Evolutionary conservation across 805 yeast species (phyloP).

Genomic region (Monosporozyma siamensis): DNA sequence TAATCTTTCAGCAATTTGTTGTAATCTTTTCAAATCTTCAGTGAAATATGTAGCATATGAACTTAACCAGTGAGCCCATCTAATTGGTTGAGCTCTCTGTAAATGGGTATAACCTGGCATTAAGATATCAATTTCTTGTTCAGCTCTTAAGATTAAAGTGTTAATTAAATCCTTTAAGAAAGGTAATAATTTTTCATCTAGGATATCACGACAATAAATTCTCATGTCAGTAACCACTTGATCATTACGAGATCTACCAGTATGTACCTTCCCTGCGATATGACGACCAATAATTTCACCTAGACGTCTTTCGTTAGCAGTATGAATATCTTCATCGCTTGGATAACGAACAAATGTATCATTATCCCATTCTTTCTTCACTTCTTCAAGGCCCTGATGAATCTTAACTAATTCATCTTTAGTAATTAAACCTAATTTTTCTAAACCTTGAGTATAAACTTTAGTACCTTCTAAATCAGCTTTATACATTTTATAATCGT

Average conservation of each 20-base stretch:
- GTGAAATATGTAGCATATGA: slow-evolving; percentile 91
- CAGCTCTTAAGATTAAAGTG: slow-evolving; percentile 67
- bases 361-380: slow-evolving; percentile 79
- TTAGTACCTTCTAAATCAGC: slow-evolving; percentile 93
- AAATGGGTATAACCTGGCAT: slow-evolving; percentile 99
- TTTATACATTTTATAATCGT: slow-evolving; percentile 87
- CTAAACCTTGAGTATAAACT: slow-evolving; percentile 82
- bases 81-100: slow-evolving; percentile 98
- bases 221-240: slow-evolving; percentile 99
- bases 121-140: slow-evolving; percentile 74
- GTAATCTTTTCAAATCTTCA: slow-evolving; percentile 78
- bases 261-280: slow-evolving; percentile 96
- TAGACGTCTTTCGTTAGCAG: slow-evolving; percentile 95
- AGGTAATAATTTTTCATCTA: slow-evolving; percentile 46
- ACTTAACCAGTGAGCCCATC: slow-evolving; percentile 98
- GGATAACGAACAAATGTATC: slow-evolving; percentile 37
- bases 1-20: slow-evolving; percentile 70
- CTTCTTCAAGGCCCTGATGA: slow-evolving; percentile 68
- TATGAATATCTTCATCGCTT: slow-evolving; percentile 91
- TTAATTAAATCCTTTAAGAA: slow-evolving; percentile 53
- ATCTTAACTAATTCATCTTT: slow-evolving; percentile 67
- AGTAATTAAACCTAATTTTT: slow-evolving; percentile 67
- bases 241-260: slow-evolving; percentile 98
- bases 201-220: slow-evolving; percentile 74
- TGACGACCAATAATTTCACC: slow-evolving; percentile 92